Base-by-base conservation (phyloP, 208 protist genomes). In the Trypanosoma congolense region DNA sequence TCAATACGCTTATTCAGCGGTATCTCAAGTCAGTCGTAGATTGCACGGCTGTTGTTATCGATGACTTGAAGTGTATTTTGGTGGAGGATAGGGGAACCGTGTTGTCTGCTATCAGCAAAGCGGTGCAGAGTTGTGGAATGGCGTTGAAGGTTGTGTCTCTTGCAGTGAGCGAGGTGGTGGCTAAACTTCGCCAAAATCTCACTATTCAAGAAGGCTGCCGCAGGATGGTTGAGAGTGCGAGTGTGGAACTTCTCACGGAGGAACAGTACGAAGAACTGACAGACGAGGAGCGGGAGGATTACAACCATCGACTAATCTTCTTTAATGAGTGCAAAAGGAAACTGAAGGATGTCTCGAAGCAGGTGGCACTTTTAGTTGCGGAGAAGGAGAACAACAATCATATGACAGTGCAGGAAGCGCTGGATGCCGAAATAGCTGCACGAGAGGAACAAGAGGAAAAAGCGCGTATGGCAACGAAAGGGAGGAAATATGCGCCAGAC, bases 241-340 rank as follows among this genome's bases (percentile, higher is more conserved):
- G 68, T 3, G 61, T 84, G 10, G 47, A 72, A 12, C 66, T 77
- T 8, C 41, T 96, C 19, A 59, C 60, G 4, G 91, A 96, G 57
- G 78, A 65, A 6, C 79, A 66, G 12, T 96, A 87, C 66, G 91
- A 90, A 53, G 49, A 55, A 24, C 50, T 93, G 5, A 43, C 21
- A 25, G 58, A 51, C 16, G 65, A 53, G 25, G 77, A 77, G 16
- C 83, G 78, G 0, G 73, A 85, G 12, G 57, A 61, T 8, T 92
- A 93, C 73, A 92, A 93, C 58, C 40, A 44, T 5, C 73, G 71
- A 8, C 72, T 94, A 14, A 77, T 91, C 63, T 71, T 87, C 46
- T 84, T 77, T 55, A 93, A 90, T 46, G 78, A 90, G 56, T 90
- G 83, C 58, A 79, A 80, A 30, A 66, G 72, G 30, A 75, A 78